Evolutionary conservation across 202 grass and related monocot species (phyloP).

Genomic region (Dendrocalamus latiflorus): DNA sequence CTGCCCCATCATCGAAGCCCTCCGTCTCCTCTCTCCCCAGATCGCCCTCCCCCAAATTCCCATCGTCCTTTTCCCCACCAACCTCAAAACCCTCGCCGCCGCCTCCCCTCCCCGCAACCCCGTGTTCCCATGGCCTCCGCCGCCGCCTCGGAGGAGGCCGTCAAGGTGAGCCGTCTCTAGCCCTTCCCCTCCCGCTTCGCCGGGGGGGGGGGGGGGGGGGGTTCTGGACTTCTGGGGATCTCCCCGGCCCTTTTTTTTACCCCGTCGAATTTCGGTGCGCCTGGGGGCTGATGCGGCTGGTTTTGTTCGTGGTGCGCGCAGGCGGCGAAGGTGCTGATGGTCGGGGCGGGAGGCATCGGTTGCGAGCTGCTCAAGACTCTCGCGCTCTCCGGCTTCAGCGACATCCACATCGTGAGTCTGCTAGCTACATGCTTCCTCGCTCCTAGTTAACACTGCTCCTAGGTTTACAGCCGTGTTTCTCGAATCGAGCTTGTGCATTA

Average conservation of each 20-base stretch:
- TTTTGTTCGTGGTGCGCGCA: slow-evolving; percentile 5
- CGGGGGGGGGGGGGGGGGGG: too few relatives aligned
- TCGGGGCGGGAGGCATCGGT: slow-evolving; percentile 91
- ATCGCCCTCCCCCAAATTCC: too few relatives aligned
- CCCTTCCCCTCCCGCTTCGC: too few relatives aligned
- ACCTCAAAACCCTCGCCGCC: too few relatives aligned
- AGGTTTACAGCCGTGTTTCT: slow-evolving; percentile 5
- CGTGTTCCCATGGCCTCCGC: slow-evolving; percentile 19
- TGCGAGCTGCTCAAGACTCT: slow-evolving; percentile 99
- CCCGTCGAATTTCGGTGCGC: neutral
- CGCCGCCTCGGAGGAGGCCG: slow-evolving; percentile 34
- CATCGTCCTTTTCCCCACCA: too few relatives aligned
- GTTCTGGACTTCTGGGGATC: too few relatives aligned
- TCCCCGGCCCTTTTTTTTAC: neutral
- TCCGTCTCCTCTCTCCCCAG: too few relatives aligned
- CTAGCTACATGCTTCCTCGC: neutral
- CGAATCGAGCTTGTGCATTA: neutral
- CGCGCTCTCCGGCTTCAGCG: slow-evolving; percentile 78
- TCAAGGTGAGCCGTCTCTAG: slow-evolving; percentile 34
- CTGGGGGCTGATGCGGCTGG: slow-evolving; percentile 13
- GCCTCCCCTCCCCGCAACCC: too few relatives aligned
- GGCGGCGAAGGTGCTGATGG: slow-evolving; percentile 95
- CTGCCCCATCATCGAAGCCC: too few relatives aligned
- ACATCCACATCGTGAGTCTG: slow-evolving; percentile 85
- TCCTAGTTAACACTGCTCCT: neutral